phyloP scores from a whole-genome alignment of 1,284 basidiomycete genomes.

The Boletellus sp. region DNA sequence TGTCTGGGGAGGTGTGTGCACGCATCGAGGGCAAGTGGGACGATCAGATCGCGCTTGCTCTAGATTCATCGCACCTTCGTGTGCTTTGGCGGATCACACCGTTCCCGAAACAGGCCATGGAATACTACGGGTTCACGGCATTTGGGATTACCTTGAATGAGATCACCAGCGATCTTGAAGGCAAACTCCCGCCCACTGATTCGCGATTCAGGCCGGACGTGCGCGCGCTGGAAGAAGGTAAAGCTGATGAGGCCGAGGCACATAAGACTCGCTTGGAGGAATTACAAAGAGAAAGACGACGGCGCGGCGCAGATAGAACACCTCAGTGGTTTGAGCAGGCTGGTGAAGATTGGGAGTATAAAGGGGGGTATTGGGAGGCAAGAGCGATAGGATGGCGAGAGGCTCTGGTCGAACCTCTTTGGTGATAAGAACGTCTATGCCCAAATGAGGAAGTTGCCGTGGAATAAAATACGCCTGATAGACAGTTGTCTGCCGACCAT shows the following conservation, averaged over 20 bases:
- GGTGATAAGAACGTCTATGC: slow-evolving; percentile 42
- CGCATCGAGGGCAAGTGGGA: slow-evolving; percentile 83
- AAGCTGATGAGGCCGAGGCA: slow-evolving; percentile 72
- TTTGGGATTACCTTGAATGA: slow-evolving; percentile 84
- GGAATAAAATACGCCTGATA: background rate
- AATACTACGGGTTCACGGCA: slow-evolving; percentile 80
- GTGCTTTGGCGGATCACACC: slow-evolving; percentile 73
- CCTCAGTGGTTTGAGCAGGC: slow-evolving; percentile 73
- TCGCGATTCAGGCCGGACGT: slow-evolving; percentile 86
- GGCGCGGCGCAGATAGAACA: slow-evolving; percentile 48
- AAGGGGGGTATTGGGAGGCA: slow-evolving; percentile 81
- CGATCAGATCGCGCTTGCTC: slow-evolving; percentile 63
- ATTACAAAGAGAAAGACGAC: slow-evolving; percentile 65
- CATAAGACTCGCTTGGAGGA: slow-evolving; percentile 78
- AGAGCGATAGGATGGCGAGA: slow-evolving; percentile 62
- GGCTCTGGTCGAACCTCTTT: slow-evolving; percentile 48
- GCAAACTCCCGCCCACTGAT: slow-evolving; percentile 77
- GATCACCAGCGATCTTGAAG: slow-evolving; percentile 66
- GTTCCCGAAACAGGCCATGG: slow-evolving; percentile 69
- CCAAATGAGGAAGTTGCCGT: slow-evolving; percentile 12
- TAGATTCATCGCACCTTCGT: slow-evolving; percentile 66
- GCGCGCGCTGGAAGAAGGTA: slow-evolving; percentile 79
- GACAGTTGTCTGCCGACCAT: slow-evolving; percentile 7
- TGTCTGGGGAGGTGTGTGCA: slow-evolving; percentile 51
- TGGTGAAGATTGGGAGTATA: slow-evolving; percentile 73